Conservation (phyloP, 345 rosid species). For the Crucihimalaya himalaica region DNA sequence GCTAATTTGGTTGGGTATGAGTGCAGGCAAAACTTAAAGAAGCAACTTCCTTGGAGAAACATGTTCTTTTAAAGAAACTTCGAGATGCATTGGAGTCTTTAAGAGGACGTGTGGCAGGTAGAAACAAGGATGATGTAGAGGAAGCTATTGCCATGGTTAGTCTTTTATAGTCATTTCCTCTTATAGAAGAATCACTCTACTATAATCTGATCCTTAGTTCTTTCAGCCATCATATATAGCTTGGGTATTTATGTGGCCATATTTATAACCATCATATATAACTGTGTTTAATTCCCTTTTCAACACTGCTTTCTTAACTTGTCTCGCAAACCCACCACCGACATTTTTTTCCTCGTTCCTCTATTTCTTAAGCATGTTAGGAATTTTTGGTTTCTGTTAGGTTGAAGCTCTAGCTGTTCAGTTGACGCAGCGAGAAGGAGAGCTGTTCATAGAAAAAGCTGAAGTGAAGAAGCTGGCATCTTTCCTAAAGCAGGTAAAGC, state of each 20-base stretch:
- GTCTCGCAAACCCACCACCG: neutral
- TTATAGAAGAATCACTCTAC: neutral
- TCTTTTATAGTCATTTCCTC: slow-evolving; percentile 15
- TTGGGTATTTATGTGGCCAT: neutral
- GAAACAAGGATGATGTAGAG: slow-evolving; percentile 94
- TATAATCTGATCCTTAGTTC: neutral
- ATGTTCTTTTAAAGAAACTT: slow-evolving; percentile 95
- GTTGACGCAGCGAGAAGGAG: slow-evolving; percentile 96
- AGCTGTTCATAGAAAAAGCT: slow-evolving; percentile 82
- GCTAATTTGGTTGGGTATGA: slow-evolving; percentile 27
- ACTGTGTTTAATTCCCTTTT: neutral
- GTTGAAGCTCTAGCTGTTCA: slow-evolving; percentile 98
- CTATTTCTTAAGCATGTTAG: slow-evolving; percentile 3
- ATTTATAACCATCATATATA: neutral
- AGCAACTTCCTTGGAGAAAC: slow-evolving; percentile 94
- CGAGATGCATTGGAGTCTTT: slow-evolving; percentile 90
- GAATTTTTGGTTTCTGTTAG: slow-evolving; percentile 49
- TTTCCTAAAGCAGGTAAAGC: slow-evolving; percentile 81
- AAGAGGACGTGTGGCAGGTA: slow-evolving; percentile 86
- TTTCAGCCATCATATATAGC: neutral
- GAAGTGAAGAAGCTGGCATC: slow-evolving; percentile 95
- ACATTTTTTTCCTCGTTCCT: neutral
- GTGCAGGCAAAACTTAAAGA: slow-evolving; percentile 89
- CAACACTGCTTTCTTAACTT: neutral
- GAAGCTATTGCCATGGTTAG: slow-evolving; percentile 94